Conservation (phyloP, 306 rosid genomes). For the Casuarina equisetifolia region DNA sequence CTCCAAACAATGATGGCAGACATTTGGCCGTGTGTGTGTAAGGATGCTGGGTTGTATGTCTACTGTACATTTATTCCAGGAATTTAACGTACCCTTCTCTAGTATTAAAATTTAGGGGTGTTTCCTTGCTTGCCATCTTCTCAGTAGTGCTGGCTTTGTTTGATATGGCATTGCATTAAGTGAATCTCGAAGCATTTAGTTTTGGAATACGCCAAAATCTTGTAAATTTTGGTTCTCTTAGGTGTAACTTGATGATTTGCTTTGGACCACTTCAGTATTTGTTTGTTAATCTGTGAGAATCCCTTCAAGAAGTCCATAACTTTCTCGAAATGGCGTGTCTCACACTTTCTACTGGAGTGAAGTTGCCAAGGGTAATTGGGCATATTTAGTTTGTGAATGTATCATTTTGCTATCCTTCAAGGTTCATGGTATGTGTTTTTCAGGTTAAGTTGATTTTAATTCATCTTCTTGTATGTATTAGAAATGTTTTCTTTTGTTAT, state of each 20-base stretch:
- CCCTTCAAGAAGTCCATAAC: not conserved
- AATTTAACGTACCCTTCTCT: no score
- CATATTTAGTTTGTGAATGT: constrained; percentile 64
- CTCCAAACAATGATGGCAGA: constrained; percentile 19
- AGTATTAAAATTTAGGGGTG: no score
- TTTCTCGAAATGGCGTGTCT: constrained; percentile 25
- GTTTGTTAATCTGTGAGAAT: not conserved
- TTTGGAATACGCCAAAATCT: not conserved
- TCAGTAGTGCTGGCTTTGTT: not conserved
- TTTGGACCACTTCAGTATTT: not conserved
- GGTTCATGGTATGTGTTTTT: constrained; percentile 44
- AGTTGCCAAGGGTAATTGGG: constrained; percentile 58
- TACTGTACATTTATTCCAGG: no score
- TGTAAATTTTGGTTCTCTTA: not conserved
- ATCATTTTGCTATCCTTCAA: constrained; percentile 62
- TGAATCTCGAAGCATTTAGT: not conserved
- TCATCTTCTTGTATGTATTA: constrained; percentile 12
- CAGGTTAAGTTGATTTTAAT: constrained; percentile 1
- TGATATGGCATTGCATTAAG: not conserved
- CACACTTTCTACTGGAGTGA: constrained; percentile 48
- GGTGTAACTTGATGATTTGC: not conserved
- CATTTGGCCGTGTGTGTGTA: no score
- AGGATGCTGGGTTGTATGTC: no score
- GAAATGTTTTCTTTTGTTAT: no score
- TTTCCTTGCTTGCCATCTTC: no score